Evolutionary conservation across 179 eudicot species (phyloP), one percentile per base, ranked within the genome.

Genomic region (Sideroxylon spinosum): DNA sequence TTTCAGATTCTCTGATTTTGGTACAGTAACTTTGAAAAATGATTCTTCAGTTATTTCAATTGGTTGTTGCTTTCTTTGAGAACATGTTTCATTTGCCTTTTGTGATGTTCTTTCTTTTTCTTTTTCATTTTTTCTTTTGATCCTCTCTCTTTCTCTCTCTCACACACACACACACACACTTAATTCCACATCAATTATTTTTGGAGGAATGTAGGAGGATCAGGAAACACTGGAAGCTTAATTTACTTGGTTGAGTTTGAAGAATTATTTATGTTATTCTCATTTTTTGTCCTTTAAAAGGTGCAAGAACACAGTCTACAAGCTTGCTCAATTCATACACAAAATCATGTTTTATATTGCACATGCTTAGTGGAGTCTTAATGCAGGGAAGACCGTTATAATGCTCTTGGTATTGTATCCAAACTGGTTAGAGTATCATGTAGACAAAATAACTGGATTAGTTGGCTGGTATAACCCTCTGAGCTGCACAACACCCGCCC

Each of bases 1-100:
- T 82, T 5, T 16, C 9, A 57, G 22, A 72, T 60, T 29, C 20
- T 62, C 59, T 78, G 46, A 12, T 44, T 80, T 75, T 61, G 28
- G 9, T 76, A 9, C 46, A 19, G 53, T 53, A 28, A 26, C 22
- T 10, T 53, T 29, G 19, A n/a, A 5, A 44, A 13, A 29, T 75
- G 60, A 19, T 64, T 74, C 52, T 73, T 61, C 8, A 23, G 25
- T 25, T 29, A 1, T 22, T 32, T 11, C 37, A 26, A 10, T 72
- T 44, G 2, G 14, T 46, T 60, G 5, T 7, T 60, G 12, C 7
- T 44, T 44, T 62, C 49, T 57, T 74, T 62, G 53, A 70, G 72
- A 1, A 14, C 10, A 2, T 81, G 71, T 23, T 62, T 59, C 52
- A 0, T 77, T 57, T 73, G 13, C 23, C 49, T 11, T 57, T 56